phyloP scores from a whole-genome alignment of 179 eudicot species.

The Kewa caespitosa region DNA sequence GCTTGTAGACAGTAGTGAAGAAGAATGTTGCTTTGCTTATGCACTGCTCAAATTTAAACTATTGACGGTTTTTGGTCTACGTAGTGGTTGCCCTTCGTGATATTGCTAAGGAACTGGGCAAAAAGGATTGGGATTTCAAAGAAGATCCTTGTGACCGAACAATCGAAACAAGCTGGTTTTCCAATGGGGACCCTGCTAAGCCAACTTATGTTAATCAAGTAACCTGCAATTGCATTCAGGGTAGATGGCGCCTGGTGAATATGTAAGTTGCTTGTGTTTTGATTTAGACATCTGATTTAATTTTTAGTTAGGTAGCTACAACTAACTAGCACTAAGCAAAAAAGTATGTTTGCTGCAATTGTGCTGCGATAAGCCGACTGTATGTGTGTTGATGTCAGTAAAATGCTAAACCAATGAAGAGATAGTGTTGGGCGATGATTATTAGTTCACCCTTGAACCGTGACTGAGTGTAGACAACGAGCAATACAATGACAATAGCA shows the following conservation, averaged over 20 bases:
- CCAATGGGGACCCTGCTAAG: conserved; percentile 7
- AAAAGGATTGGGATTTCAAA: conserved; percentile 52
- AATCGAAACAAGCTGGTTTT: conserved; percentile 35
- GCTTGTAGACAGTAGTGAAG: too few species aligned
- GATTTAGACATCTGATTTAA: not conserved
- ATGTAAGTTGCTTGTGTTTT: conserved; percentile 35
- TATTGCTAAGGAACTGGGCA: conserved; percentile 52
- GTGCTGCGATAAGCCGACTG: not conserved
- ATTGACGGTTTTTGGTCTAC: conserved; percentile 8
- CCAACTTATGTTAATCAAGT: conserved; percentile 40
- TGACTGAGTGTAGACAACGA: too few species aligned
- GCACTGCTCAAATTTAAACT: not conserved
- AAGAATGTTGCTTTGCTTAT: not conserved
- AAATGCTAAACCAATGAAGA: too few species aligned
- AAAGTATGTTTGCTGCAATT: not conserved
- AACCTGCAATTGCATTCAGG: conserved; percentile 39
- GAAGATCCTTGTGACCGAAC: conserved; percentile 41
- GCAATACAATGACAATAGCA: too few species aligned
- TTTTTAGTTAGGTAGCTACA: not conserved
- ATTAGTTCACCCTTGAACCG: too few species aligned
- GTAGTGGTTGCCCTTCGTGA: conserved; percentile 54
- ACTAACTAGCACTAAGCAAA: not conserved
- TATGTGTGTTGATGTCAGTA: not conserved
- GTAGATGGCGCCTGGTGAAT: conserved; percentile 37
- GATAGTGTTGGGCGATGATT: too few species aligned